Conservation (phyloP, 345 rosid species). For the Melastoma malabathricum region DNA sequence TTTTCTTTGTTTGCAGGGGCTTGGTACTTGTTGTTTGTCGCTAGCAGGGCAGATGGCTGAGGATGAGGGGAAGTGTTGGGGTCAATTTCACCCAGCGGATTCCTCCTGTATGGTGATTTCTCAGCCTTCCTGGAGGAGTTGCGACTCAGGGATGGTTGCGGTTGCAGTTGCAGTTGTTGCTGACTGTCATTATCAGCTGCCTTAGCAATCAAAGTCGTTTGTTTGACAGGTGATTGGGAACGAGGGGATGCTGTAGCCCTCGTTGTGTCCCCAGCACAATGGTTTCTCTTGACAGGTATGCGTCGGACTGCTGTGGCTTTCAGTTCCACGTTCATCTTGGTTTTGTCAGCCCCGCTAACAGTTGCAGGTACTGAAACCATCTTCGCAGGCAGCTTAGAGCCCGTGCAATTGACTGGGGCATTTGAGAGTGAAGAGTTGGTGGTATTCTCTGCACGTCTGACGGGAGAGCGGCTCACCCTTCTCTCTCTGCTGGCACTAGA, state of each 20-base stretch:
- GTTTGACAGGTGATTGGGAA: constrained; percentile 36
- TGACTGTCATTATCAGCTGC: constrained; percentile 17
- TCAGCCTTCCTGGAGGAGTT: constrained; percentile 69
- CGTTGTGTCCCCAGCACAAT: constrained; percentile 18
- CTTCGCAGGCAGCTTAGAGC: constrained; percentile 35
- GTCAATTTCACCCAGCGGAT: constrained; percentile 59
- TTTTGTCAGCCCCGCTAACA: constrained; percentile 29
- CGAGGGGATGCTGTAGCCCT: constrained; percentile 59
- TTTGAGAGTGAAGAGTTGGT: constrained; percentile 5
- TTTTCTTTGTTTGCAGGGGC: constrained; percentile 12
- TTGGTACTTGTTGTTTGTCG: constrained; percentile 9
- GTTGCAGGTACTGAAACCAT: constrained; percentile 84
- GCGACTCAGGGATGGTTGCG: constrained; percentile 57
- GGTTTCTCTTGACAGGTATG: constrained; percentile 59
- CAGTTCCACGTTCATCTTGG: constrained; percentile 28
- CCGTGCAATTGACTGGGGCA: constrained; percentile 1
- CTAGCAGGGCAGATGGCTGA: not conserved
- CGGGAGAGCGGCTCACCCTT: constrained; percentile 72
- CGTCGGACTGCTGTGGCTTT: constrained; percentile 26
- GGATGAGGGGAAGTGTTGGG: constrained; percentile 16
- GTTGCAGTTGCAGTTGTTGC: too few relatives aligned
- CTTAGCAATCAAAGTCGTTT: not conserved
- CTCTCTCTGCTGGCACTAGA: constrained; percentile 53
- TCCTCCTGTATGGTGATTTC: constrained; percentile 62
- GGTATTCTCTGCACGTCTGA: constrained; percentile 50